Base-by-base conservation (phyloP, 345 rosid genomes). In the Punica granatum region DNA sequence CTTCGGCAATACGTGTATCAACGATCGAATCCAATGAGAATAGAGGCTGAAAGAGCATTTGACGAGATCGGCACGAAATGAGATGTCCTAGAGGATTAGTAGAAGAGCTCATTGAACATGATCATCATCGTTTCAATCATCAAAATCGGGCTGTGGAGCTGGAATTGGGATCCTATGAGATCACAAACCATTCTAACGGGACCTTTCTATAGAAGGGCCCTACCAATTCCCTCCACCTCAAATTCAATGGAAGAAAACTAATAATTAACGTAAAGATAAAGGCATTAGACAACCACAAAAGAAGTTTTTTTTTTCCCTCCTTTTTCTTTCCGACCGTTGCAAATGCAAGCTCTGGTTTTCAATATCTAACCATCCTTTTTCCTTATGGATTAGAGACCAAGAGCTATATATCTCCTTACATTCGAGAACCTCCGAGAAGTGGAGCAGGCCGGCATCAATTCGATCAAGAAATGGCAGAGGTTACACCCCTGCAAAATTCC, bases 131-230 rank as follows among this genome's bases (percentile, higher is more conserved):
- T 11, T 21, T 7, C 13, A 28, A 28, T 61, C 3, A 16, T 21
- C 68, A 61, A 35, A 21, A 80, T 74, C 83, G 5, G 34, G 67
- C 75, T 81, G 70, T 36, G 19, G 62, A 33, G 18, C 21, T 0
- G 28, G 80, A 63, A 79, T 76, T 0, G 28, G 80, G 60, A 81
- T 76, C 88, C 85, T 41, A 70, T 64, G 80, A 25, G 60, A 70
- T 64, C 63, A 56, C 34, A 56, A 56, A 56, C 61, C 33, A 26
- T 54, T 54, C 25, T n/a, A 1, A 54, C 23, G 65, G 13, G 61
- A 44, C 36, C 51, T 32, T 13, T 10, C 16, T 32, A 54, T 26
- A 31, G 16, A 25, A 54, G 43, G 65, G 36, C 43, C 13, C 84
- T 79, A 75, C 81, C 14, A 8, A 11, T 54, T 23, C 48, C 19